Percentiles rank a stretch among this genome's conserved stretches.
Evolutionary conservation across 176 grass and related monocot genomes (phyloP).

Genomic region (Alloteropsis semialata): DNA sequence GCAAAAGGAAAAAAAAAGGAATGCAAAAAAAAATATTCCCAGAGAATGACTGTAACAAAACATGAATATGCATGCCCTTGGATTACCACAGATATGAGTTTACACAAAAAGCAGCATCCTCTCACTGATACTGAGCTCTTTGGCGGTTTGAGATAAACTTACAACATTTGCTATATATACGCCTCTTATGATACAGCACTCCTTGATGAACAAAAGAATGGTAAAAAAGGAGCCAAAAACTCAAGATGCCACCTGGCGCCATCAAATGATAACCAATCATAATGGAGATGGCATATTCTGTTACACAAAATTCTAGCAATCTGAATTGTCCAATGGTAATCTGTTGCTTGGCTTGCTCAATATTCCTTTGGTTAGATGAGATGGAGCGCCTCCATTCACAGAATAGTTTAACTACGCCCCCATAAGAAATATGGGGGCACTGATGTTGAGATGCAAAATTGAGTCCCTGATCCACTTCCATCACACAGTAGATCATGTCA

Average conservation of each 20-base stretch:
- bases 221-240: neutral
- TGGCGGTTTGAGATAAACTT: conserved; percentile 16
- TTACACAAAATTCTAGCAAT: neutral
- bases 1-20: neutral
- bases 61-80: neutral
- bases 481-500: neutral
- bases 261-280: neutral
- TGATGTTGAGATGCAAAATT: neutral
- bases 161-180: conserved; percentile 30
- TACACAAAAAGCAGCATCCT: neutral
- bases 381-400: neutral
- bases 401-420: neutral
- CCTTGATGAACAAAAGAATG: conserved; percentile 10
- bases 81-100: neutral
- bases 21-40: neutral
- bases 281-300: neutral
- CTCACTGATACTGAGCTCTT: neutral
- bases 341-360: neutral
- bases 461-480: neutral
- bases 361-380: neutral
- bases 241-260: neutral
- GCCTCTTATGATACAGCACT: conserved; percentile 8
- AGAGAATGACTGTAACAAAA: neutral
- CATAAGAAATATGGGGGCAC: neutral
- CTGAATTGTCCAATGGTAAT: neutral